Evolutionary conservation across 805 yeast species (phyloP).

Genomic region (Candida stauntonica): DNA sequence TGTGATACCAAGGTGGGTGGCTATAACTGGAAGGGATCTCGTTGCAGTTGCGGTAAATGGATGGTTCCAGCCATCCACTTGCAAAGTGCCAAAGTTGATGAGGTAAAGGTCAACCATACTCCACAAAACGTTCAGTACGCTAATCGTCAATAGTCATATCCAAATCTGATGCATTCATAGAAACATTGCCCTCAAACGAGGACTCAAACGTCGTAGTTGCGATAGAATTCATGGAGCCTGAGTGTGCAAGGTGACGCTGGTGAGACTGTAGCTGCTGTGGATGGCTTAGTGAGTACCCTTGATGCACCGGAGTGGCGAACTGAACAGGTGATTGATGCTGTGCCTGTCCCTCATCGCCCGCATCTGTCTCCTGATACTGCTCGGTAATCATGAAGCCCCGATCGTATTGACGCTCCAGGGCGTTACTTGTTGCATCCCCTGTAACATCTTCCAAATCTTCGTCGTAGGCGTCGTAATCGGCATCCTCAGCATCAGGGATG

Average conservation of each 20-base stretch:
- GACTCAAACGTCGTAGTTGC: constrained; percentile 14
- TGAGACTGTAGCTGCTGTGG: too few relatives aligned
- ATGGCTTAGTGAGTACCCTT: too few relatives aligned
- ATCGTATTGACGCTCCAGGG: constrained; percentile 25
- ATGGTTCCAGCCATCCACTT: constrained; percentile 86
- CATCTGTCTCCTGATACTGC: constrained; percentile 21
- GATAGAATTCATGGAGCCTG: constrained; percentile 5
- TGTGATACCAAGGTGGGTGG: constrained; percentile 86
- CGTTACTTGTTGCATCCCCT: constrained; percentile 14
- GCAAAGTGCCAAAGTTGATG: constrained; percentile 77
- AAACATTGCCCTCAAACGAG: constrained; percentile 24
- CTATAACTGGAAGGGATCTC: constrained; percentile 89
- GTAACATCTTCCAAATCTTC: constrained; percentile 31
- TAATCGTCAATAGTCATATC: constrained; percentile 43
- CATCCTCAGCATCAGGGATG: constrained; percentile 15
- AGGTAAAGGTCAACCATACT: constrained; percentile 24
- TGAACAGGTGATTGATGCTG: constrained; percentile 21
- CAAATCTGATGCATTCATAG: constrained; percentile 33
- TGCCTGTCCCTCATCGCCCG: constrained; percentile 8
- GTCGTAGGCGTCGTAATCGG: constrained; percentile 43
- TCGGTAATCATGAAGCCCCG: constrained; percentile 25
- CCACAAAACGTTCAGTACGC: constrained; percentile 13
- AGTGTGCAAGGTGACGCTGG: constrained; percentile 9
- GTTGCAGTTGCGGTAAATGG: constrained; percentile 96
- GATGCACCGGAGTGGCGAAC: constrained; percentile 14